Evolutionary conservation across 1,139 yeast genomes (phyloP).

Genomic region (Kurtzmaniella natalensis): DNA sequence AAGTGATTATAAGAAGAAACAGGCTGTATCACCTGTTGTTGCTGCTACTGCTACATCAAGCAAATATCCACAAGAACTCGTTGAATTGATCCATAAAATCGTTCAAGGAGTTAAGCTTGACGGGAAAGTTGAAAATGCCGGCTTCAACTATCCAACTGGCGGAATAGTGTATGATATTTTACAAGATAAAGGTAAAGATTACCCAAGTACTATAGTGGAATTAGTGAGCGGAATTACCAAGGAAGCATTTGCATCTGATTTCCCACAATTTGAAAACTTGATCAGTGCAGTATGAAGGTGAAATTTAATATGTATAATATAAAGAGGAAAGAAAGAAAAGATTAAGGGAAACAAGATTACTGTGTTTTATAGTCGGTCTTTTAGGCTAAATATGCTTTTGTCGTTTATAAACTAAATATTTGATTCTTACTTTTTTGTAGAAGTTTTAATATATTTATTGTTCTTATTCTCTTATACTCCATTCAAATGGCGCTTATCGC

Average conservation of each 20-base stretch:
- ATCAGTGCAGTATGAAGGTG: constrained; percentile 8
- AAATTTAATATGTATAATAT: background rate
- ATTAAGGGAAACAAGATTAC: too few species aligned
- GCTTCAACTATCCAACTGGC: constrained; percentile 24
- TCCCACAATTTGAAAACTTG: constrained; percentile 22
- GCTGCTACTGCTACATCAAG: too few species aligned
- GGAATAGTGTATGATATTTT: constrained; percentile 25
- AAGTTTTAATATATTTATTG: too few species aligned
- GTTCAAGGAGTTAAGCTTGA: constrained; percentile 14
- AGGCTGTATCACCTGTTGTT: too few species aligned
- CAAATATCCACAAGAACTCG: background rate
- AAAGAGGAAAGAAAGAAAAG: too few species aligned
- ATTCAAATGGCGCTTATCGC: too few species aligned
- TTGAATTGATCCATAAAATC: constrained; percentile 11
- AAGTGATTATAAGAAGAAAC: constrained; percentile 5
- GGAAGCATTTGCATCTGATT: constrained; percentile 30
- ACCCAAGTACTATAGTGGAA: constrained; percentile 17
- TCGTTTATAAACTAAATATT: too few species aligned
- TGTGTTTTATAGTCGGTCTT: too few species aligned
- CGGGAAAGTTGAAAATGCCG: constrained; percentile 9
- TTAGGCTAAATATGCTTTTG: too few species aligned
- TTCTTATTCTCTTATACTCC: too few species aligned
- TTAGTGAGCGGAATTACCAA: constrained; percentile 20
- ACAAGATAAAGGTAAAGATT: constrained; percentile 13
- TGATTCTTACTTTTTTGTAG: too few species aligned